Base-by-base conservation (phyloP, 2,329 filamentous ascomycete species). In the Emergomyces orientalis region DNA sequence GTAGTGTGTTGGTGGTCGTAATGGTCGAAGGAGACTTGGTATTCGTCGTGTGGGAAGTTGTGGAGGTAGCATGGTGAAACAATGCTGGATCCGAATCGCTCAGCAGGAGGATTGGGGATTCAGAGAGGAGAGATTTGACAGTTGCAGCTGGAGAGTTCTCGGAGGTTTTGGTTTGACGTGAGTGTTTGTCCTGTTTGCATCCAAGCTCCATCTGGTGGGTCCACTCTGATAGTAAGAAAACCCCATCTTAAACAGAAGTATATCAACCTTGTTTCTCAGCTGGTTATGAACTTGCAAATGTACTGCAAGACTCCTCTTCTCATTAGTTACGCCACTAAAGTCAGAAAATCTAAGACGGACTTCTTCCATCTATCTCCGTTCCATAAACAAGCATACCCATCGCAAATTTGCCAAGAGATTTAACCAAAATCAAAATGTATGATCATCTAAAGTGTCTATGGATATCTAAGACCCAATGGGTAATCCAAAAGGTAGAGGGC, bases 81-180 rank as follows among this genome's bases (percentile, higher is more conserved):
- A 43, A 60, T 52, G 56, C 55, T 43, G 9, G 11, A 34, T 59
- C 32, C 30, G 51, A 32, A 54, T 6, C 5, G 19, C n/a, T 32
- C 25, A 34, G 22, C 9, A n/a, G 11, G 32, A 27, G 88, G 65
- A 76, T 77, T 63, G 73, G 68, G 8, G 17, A 19, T 43, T 43
- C 22, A 22, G 14, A n/a, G 37, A 88, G 0, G 90, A 95, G n/a
- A 83, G 65, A 89, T 34, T 62, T 45, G 51, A 27, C 14, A 34
- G 22, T 25, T 51, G n/a, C 22, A 17, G 37, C 7, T 52, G 25
- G 19, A 25, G 43, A 11, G 9, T 47, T 47, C 11, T 3, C 13
- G 22, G 13, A 25, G 27, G 13, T 9, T 56, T 49, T 45, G 55
- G 25, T 41, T 49, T 41, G 59, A 52, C 25, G 3, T 22, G 25